Base-by-base conservation (phyloP, 2,329 filamentous ascomycete genomes). In the Kalaharituber pfeilii region DNA sequence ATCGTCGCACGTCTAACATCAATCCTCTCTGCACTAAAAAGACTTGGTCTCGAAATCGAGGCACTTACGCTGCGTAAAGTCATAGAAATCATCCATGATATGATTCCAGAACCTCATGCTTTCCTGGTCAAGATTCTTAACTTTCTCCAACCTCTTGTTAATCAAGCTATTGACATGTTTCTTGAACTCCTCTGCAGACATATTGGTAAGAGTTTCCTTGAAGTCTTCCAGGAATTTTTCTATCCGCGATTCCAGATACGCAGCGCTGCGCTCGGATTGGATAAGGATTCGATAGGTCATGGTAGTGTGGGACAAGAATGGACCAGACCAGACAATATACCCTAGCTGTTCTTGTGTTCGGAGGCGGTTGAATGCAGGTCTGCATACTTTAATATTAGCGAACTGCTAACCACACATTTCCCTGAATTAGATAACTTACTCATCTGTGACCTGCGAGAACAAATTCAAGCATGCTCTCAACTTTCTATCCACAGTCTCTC, bases 321-420 rank as follows among this genome's bases (percentile, higher is more conserved):
- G 74, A 26, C 86, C 85, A 50, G 84, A 89, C 69, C 89, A 94
- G 0, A 98, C 89, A 52, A 98, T 85, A 63, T 98, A 98, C 11
- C 91, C 91, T 5, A 98, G 81, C 69, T 98, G 89, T 68, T 98
- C 89, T 69, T 96, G 95, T 44, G 91, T 96, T 50, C 91, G 80
- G 6, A 98, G 75, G 67, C 94, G 87, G 68, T 98, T 86, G 66
- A 96, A 98, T 7, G 84, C 84, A 3, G 88, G 88, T 39, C 62
- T 64, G 51, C 20, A 33, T 30, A 54, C 20, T 9, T n/a, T n/a
- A n/a, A n/a, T n/a, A n/a, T n/a, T n/a, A n/a, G n/a, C n/a, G n/a
- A n/a, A n/a, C n/a, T n/a, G n/a, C n/a, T n/a, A n/a, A n/a, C n/a
- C n/a, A n/a, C n/a, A n/a, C n/a, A n/a, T n/a, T n/a, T n/a, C n/a